phyloP scores from a whole-genome alignment of 768 basidiomycete species.

The Xerocomellus intermedius region DNA sequence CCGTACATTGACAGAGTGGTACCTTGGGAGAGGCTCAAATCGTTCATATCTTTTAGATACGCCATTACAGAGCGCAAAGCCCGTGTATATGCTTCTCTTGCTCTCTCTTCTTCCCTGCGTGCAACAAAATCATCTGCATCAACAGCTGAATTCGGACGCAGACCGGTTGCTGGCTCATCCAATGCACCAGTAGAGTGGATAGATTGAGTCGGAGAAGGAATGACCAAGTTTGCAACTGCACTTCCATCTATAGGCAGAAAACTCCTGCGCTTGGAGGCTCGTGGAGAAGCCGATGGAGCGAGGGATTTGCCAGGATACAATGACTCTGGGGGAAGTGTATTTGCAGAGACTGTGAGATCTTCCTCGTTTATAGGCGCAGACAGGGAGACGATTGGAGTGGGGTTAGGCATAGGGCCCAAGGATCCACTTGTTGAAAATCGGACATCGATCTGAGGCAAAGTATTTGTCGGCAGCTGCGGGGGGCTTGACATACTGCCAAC shows the following conservation, averaged over 20 bases:
- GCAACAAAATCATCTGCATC: conserved; percentile 43
- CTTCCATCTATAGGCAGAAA: conserved; percentile 84
- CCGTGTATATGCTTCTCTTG: conserved; percentile 68
- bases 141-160: conserved; percentile 46
- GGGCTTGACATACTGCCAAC: conserved; percentile 24
- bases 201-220: conserved; percentile 63
- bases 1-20: conserved; percentile 61
- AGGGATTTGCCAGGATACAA: conserved; percentile 34
- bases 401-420: conserved; percentile 47
- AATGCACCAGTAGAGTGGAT: conserved; percentile 45
- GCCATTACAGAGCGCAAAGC: conserved; percentile 93
- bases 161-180: conserved; percentile 24
- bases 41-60: conserved; percentile 94
- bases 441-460: conserved; percentile 62
- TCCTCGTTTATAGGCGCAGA: conserved; percentile 26
- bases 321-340: conserved; percentile 2
- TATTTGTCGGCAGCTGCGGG: conserved; percentile 36
- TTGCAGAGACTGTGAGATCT: conserved; percentile 4
- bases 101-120: conserved; percentile 69
- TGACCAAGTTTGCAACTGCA: conserved; percentile 55
- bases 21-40: conserved; percentile 69
- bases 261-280: conserved; percentile 73
- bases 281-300: conserved; percentile 41
- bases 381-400: conserved; percentile 33
- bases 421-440: conserved; percentile 71